Percentiles rank a stretch among this genome's conserved stretches.
These are phyloP conservation scores for Plasmodium gonderi DNA, from an alignment of 169 alveolate genomes.

Conservation along the genomic window DNA sequence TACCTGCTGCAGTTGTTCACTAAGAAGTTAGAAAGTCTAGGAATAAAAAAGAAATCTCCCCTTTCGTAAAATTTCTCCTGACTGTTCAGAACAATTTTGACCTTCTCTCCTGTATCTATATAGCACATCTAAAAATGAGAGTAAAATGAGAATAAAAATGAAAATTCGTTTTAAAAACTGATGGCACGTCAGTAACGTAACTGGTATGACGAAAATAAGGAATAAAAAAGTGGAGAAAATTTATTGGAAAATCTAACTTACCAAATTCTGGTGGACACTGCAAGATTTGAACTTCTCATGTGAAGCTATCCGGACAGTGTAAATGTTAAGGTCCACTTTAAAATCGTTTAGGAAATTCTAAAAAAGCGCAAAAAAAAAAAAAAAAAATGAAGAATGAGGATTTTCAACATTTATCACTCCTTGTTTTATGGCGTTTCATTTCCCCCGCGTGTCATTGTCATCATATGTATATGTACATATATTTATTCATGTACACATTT, in stretches of 20 bases:
- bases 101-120: slow-evolving; percentile 28
- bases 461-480: no score
- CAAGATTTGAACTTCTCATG: background rate
- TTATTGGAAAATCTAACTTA: background rate
- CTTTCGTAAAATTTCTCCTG: slow-evolving; percentile 31
- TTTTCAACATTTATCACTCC: background rate
- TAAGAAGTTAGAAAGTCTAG: slow-evolving; percentile 7
- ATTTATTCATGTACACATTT: no score
- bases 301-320: slow-evolving; percentile 6
- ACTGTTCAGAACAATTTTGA: slow-evolving; percentile 10
- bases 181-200: background rate
- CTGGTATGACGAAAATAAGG: background rate
- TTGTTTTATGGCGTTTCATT: background rate
- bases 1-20: slow-evolving; percentile 42
- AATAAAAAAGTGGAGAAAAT: background rate
- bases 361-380: background rate
- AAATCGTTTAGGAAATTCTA: slow-evolving; percentile 6
- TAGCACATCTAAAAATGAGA: slow-evolving; percentile 12
- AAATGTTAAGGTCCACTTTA: slow-evolving; percentile 7
- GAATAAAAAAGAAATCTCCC: slow-evolving; percentile 46
- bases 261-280: slow-evolving; percentile 21
- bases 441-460: background rate
- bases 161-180: no score
- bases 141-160: background rate
- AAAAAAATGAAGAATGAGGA: background rate